These are phyloP conservation scores for Cyberlindnera sargentensis DNA, from an alignment of 805 yeast genomes.

Conservation along the genomic window DNA sequence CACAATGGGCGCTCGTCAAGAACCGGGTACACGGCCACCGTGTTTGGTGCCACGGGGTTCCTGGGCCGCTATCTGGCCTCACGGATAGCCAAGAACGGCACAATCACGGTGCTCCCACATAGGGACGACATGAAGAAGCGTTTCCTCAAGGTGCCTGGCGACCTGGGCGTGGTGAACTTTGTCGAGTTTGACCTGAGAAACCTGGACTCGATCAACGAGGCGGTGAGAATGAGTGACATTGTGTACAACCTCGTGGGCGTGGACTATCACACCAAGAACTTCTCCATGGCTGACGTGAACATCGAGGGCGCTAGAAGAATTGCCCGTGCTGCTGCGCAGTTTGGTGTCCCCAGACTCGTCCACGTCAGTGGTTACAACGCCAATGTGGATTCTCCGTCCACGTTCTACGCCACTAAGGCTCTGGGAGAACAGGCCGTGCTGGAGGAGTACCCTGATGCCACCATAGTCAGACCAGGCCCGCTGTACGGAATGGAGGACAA, in stretches of 20 bases:
- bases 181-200: conserved; percentile 80
- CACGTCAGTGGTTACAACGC: conserved; percentile 82
- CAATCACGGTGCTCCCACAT: conserved; percentile 68
- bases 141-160: conserved; percentile 77
- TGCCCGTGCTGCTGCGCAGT: conserved; percentile 62
- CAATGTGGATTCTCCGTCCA: conserved; percentile 55
- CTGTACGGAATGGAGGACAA: conserved; percentile 71
- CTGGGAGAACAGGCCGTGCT: conserved; percentile 66
- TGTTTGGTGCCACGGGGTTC: conserved; percentile 77
- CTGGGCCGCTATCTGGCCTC: conserved; percentile 67
- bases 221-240: conserved; percentile 75
- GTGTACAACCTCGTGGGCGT: conserved; percentile 77
- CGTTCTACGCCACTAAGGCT: conserved; percentile 75
- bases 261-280: conserved; percentile 70
- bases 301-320: conserved; percentile 74
- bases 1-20: conserved; percentile 79
- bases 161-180: conserved; percentile 79
- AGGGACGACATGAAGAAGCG: conserved; percentile 75
- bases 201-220: conserved; percentile 63
- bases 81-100: conserved; percentile 77
- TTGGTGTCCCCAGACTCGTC: conserved; percentile 64
- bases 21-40: conserved; percentile 84
- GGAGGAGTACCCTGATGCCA: conserved; percentile 63
- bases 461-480: conserved; percentile 81
- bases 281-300: conserved; percentile 76